phyloP scores from a whole-genome alignment of 192 early-diverging fungal genomes.

The Coemansia sp. region DNA sequence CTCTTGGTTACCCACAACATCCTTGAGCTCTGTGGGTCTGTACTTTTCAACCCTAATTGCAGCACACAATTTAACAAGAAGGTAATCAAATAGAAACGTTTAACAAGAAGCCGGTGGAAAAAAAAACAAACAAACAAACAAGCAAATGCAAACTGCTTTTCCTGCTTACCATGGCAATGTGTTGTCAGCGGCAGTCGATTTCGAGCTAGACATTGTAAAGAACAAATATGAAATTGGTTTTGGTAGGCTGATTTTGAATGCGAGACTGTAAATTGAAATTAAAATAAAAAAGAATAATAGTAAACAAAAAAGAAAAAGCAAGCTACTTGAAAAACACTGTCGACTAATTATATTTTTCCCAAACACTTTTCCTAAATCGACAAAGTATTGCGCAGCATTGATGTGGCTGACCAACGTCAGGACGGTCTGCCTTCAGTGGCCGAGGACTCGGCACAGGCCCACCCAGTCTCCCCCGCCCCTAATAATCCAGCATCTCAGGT shows the following conservation, averaged over 20 bases:
- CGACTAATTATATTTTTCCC: too few relatives aligned
- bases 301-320: background rate
- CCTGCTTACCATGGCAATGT: slow-evolving; percentile 38
- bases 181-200: slow-evolving; percentile 9
- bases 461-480: too few relatives aligned
- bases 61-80: background rate
- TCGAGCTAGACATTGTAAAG: background rate
- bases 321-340: too few relatives aligned
- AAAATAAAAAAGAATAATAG: background rate
- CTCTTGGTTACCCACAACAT: slow-evolving; percentile 94
- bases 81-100: background rate
- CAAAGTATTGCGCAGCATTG: too few relatives aligned
- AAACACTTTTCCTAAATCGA: too few relatives aligned
- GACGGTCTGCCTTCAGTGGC: too few relatives aligned
- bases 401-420: too few relatives aligned
- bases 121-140: background rate
- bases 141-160: background rate
- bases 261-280: background rate
- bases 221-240: background rate
- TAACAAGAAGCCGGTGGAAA: background rate
- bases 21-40: slow-evolving; percentile 75
- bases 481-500: too few relatives aligned
- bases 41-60: slow-evolving; percentile 82
- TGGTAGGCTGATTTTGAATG: background rate
- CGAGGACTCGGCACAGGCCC: too few relatives aligned